Percentiles rank a stretch among this genome's conserved stretches.
Conservation (phyloP, 495 filamentous ascomycete species). For the Neurospora discreta region DNA sequence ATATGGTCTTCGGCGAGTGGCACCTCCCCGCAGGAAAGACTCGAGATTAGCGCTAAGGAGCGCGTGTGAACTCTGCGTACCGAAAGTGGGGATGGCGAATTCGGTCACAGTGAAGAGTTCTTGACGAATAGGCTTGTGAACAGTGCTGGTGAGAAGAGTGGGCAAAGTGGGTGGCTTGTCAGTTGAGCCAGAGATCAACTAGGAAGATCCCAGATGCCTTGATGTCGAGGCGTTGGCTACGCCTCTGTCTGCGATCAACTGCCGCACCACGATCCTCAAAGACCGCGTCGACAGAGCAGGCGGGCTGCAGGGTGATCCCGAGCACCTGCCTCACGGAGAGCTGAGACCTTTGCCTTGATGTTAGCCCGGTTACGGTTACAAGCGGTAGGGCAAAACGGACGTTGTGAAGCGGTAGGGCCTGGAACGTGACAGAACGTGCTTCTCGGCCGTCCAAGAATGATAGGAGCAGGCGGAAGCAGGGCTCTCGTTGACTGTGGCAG, state of each 20-base stretch:
- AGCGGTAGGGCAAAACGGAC: background rate
- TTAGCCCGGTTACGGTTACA: background rate
- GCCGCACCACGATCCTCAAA: background rate
- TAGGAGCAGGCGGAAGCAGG: background rate
- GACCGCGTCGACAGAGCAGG: background rate
- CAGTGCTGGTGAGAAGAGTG: conserved; percentile 6
- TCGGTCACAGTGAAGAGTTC: conserved; percentile 13
- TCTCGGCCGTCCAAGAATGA: background rate
- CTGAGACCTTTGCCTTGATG: background rate
- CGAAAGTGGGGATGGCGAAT: conserved; percentile 19
- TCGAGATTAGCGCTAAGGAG: background rate
- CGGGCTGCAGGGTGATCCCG: background rate
- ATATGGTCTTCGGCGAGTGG: background rate
- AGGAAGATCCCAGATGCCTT: conserved; percentile 16
- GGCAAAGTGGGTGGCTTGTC: conserved; percentile 10
- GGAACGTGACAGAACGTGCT: background rate
- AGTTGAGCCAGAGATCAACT: conserved; percentile 8
- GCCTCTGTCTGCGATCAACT: background rate
- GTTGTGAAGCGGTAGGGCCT: background rate
- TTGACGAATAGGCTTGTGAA: conserved; percentile 16
- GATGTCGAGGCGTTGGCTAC: conserved; percentile 2
- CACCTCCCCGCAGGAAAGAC: background rate
- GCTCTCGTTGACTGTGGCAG: conserved; percentile 12
- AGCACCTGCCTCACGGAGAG: background rate
- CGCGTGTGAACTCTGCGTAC: conserved; percentile 10